Evolutionary conservation across 306 rosid species (phyloP), one percentile per base, ranked within the genome.

Genomic region (Cicer arietinum): DNA sequence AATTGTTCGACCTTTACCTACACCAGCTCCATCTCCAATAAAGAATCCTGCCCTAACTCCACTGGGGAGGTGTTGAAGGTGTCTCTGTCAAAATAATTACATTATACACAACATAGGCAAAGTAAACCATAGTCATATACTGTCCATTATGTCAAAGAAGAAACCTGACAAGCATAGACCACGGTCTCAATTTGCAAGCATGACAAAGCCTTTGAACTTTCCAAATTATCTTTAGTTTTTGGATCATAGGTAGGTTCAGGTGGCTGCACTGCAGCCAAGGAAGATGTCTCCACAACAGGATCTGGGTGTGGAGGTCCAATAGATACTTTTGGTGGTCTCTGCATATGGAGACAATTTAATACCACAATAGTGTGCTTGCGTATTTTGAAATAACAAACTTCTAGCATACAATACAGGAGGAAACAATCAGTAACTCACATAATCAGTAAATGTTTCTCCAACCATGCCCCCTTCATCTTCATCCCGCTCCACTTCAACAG

Each of bases 11-110:
- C 99, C 99, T 86, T 94, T 94, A 77, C 99, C 99, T 71, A 94
- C 97, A 74, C 99, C 99, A 76, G 99, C 99, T 75, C 99, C 99
- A 83, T 94, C 99, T 74, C 99, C 99, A 43, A 92, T 61, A 75
- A 94, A 94, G 80, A 92, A 94, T 73, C 99, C 99, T 37, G 93
- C 97, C 84, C 97, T 85, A 72, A 85, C 86, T 40, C 84, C 89
- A 81, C 52, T 81, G 0, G 97, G 84, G 80, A 94, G 95, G 83
- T 84, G 96, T 47, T 94, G 96, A 60, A 87, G 88, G 81, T 94
- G 97, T 76, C 99, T 92, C 99, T 94, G 96, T 63, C 87, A 82
- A 60, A 66, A 78, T 86, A 81, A 80, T 67, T 43, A 84, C 84
- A 82, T 79, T 72, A 79, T 39, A 68, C 72, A 85, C 76, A 69